These are phyloP conservation scores for Elsinoe australis DNA, from an alignment of 2,329 filamentous ascomycete species.

Conservation along the genomic window DNA sequence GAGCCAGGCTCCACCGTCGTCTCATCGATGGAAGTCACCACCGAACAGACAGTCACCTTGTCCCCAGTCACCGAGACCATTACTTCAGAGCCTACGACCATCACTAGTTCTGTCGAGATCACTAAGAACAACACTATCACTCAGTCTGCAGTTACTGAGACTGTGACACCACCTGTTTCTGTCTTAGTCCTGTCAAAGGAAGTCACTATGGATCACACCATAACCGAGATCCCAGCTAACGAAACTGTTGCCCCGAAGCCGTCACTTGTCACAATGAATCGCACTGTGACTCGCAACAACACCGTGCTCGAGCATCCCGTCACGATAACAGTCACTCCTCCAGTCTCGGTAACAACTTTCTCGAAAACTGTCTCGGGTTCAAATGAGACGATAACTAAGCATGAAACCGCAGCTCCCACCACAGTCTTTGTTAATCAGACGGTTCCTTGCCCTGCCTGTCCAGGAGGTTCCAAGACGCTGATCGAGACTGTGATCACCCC, in stretches of 20 bases:
- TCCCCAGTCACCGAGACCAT: not conserved
- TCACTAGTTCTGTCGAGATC: not conserved
- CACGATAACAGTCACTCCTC: constrained; percentile 3
- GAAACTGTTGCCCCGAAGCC: not conserved
- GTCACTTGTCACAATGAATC: too few species aligned
- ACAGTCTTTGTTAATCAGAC: constrained; percentile 14
- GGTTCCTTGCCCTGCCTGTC: constrained; percentile 4
- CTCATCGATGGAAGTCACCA: not conserved
- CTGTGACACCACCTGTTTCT: not conserved
- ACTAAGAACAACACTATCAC: constrained; percentile 9
- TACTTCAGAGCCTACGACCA: not conserved
- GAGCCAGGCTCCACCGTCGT: not conserved
- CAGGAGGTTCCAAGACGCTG: constrained; percentile 2
- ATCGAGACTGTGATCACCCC: not conserved
- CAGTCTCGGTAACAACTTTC: not conserved
- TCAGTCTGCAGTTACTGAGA: not conserved
- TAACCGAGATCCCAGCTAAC: not conserved
- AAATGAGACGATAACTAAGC: constrained; percentile 2
- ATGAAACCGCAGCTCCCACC: not conserved
- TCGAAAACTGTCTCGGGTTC: not conserved
- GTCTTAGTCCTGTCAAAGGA: not conserved
- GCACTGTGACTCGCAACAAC: too few species aligned
- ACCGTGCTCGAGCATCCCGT: not conserved
- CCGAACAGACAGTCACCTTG: not conserved
- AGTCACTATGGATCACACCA: not conserved